Evolutionary conservation across 768 basidiomycete genomes (phyloP).

Genomic region (Tricholoma bakamatsutake): DNA sequence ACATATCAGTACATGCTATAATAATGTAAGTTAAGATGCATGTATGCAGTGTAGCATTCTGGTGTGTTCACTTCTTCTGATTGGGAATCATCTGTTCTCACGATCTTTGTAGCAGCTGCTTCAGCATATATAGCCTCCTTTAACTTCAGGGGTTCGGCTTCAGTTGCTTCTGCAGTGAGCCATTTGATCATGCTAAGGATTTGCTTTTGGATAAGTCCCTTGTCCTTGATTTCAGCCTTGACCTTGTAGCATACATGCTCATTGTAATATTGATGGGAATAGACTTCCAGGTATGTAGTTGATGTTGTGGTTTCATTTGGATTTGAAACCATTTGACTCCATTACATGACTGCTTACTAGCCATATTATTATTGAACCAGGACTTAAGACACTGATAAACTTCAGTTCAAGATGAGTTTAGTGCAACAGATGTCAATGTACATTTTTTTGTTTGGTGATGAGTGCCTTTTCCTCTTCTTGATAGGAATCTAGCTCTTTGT

Average conservation of each 20-base stretch:
- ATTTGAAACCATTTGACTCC: neutral
- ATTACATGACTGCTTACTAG: neutral
- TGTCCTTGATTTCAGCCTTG: neutral
- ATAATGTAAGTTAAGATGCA: neutral
- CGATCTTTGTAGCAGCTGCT: neutral
- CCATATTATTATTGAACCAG: conserved; percentile 1
- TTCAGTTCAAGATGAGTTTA: neutral
- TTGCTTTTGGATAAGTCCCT: neutral
- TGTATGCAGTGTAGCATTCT: neutral
- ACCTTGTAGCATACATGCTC: neutral
- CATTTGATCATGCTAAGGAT: neutral
- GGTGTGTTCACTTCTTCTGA: neutral
- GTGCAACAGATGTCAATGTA: neutral
- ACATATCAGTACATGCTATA: neutral
- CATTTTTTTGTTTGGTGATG: neutral
- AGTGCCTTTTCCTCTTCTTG: neutral
- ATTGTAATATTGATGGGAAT: neutral
- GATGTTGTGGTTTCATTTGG: neutral
- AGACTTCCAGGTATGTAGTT: neutral
- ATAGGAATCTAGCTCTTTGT: neutral
- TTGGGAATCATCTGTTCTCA: neutral
- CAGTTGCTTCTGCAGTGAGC: neutral
- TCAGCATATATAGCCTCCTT: neutral
- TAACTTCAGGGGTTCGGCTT: neutral
- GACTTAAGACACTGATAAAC: neutral